Conservation (phyloP, 2,329 filamentous ascomycete genomes). For the Phialemoniopsis sp. region DNA sequence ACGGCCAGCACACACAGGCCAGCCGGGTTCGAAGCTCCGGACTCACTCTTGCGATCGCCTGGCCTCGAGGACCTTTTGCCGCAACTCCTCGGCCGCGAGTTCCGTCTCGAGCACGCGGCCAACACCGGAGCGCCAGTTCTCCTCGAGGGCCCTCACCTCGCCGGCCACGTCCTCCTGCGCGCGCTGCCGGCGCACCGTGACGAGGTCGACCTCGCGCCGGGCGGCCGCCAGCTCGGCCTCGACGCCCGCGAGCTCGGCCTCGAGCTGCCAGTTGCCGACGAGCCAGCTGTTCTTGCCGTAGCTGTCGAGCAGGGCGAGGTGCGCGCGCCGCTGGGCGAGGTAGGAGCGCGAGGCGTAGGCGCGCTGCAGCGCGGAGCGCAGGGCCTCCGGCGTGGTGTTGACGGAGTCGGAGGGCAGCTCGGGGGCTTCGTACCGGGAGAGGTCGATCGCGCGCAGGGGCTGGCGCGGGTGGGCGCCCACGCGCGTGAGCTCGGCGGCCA, state of each 20-base stretch:
- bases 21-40: too few relatives aligned
- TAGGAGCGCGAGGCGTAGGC: conserved; percentile 48
- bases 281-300: conserved; percentile 92
- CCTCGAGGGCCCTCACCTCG: conserved; percentile 67
- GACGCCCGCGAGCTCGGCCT: conserved; percentile 63
- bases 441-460: conserved; percentile 64
- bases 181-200: conserved; percentile 66
- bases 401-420: conserved; percentile 31
- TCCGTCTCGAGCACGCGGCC: conserved; percentile 82
- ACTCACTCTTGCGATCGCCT: too few relatives aligned
- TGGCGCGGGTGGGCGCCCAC: conserved; percentile 44
- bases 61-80: conserved; percentile 61
- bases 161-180: conserved; percentile 67
- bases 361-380: conserved; percentile 60
- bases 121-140: conserved; percentile 75
- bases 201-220: conserved; percentile 65
- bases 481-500: conserved; percentile 65
- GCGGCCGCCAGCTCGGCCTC: conserved; percentile 71
- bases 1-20: too few relatives aligned
- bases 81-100: conserved; percentile 72
- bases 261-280: conserved; percentile 75
- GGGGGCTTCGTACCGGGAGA: conserved; percentile 77
- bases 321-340: conserved; percentile 43
- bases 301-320: conserved; percentile 70
- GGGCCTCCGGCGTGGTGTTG: conserved; percentile 20